Base-by-base conservation (phyloP, 2,329 filamentous ascomycete species). In the Aspergillus alliaceus region DNA sequence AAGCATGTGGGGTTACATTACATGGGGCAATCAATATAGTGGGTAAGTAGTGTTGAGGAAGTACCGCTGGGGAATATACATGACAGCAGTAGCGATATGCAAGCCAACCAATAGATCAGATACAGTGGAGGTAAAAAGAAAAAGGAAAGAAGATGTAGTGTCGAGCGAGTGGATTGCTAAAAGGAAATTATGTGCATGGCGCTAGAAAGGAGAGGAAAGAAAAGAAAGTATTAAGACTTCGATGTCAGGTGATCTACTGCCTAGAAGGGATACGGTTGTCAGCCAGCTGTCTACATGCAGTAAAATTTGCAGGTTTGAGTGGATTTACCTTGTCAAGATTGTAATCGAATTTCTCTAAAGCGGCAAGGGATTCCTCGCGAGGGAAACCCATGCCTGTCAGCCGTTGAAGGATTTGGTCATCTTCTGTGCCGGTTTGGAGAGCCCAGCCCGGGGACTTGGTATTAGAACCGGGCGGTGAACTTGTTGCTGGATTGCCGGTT, bases 301-400 rank as follows among this genome's bases (percentile, higher is more conserved):
- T 9, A n/a, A n/a, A n/a, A n/a, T n/a, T n/a, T n/a, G 12, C 14
- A 18, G 27, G 35, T 11, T 18, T 12, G 14, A 18, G 7, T 20
- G 44, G n/a, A 51, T 80, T 78, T 78, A 96, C 93, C 85, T 90
- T 91, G 76, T 96, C 92, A 72, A 97, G 83, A 74, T 97, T 95
- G 77, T 98, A 97, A 77, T 98, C 92, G 72, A 90, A 96, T 74
- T 93, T 93, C 80, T 98, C 93, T 71, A 98, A 78, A 24, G 95
- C 93, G 50, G 82, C 81, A 34, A 97, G 78, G 15, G 91, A 90
- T 51, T 90, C 86, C 7, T 81, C 79, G 29, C 93, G 83, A 4
- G 86, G 77, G 71, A 96, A 98, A 0, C 93, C 93, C 92, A 98
- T 96, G 9, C 85, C 83, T 1, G 91, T 96, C 69, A 98, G 75